Evolutionary conservation across 768 basidiomycete species (phyloP).

Genomic region (Mycena crocata): DNA sequence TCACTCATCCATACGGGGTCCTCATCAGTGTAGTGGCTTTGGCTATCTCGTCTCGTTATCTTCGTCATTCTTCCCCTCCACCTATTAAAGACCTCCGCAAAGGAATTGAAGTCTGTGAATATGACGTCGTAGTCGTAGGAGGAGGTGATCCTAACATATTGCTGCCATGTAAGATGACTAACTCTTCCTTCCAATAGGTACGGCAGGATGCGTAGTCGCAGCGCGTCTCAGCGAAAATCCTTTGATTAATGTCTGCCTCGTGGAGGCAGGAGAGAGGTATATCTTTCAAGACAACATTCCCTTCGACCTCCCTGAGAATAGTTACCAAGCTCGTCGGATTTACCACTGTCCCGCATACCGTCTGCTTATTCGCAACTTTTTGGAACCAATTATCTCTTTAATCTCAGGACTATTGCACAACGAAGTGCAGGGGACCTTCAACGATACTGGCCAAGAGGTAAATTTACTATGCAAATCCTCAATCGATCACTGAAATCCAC

Average conservation of each 20-base stretch:
- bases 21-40: neutral
- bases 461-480: neutral
- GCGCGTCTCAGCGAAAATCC: constrained; percentile 68
- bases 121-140: neutral
- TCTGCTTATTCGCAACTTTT: neutral
- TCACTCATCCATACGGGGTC: neutral
- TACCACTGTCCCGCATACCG: neutral
- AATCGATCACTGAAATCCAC: neutral
- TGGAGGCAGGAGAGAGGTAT: constrained; percentile 73
- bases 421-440: neutral
- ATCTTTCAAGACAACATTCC: neutral
- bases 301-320: neutral
- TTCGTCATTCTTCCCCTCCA: neutral
- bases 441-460: constrained; percentile 9
- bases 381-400: neutral
- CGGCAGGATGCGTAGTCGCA: constrained; percentile 70
- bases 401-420: neutral
- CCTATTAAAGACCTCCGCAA: neutral
- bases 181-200: constrained; percentile 52
- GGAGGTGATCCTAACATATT: neutral
- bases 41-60: neutral
- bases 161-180: neutral
- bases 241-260: constrained; percentile 59
- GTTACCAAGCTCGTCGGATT: neutral
- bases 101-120: neutral